These are phyloP conservation scores for Cyclocybe aegerita DNA, from an alignment of 768 basidiomycete genomes.

Conservation along the genomic window DNA sequence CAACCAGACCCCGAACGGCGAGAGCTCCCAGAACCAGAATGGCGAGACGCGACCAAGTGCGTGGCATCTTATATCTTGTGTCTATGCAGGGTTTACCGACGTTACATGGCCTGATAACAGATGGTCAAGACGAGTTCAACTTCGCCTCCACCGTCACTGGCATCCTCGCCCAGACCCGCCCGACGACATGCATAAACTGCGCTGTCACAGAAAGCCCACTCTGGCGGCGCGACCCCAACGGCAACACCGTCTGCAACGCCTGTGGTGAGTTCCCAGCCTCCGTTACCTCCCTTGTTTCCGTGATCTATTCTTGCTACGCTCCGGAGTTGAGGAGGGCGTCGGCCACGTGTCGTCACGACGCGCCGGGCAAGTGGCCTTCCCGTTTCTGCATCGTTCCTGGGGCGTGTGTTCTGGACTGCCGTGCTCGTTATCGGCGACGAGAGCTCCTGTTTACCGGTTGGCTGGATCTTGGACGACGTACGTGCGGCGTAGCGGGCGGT, in stretches of 20 bases:
- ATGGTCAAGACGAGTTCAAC: conserved; percentile 26
- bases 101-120: conserved; percentile 3
- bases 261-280: conserved; percentile 66
- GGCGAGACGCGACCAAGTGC: conserved; percentile 27
- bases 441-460: no score
- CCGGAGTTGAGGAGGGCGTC: conserved; percentile 2
- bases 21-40: conserved; percentile 14
- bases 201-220: conserved; percentile 77
- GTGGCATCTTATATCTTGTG: not conserved
- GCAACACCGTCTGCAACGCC: conserved; percentile 85
- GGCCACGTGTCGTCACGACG: conserved; percentile 21
- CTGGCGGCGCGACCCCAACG: conserved; percentile 81
- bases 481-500: no score
- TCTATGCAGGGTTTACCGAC: conserved; percentile 2
- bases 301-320: conserved; percentile 9
- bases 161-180: conserved; percentile 34
- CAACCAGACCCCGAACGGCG: conserved; percentile 15
- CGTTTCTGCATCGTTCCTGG: conserved; percentile 1
- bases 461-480: no score
- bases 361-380: conserved; percentile 2
- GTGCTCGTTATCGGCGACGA: conserved; percentile 6
- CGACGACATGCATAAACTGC: conserved; percentile 66
- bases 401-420: conserved; percentile 1
- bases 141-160: conserved; percentile 15
- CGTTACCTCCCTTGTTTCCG: conserved; percentile 18